These are phyloP conservation scores for Smallanthus sonchifolius DNA, from an alignment of 129 eudicot species.

Conservation along the genomic window DNA sequence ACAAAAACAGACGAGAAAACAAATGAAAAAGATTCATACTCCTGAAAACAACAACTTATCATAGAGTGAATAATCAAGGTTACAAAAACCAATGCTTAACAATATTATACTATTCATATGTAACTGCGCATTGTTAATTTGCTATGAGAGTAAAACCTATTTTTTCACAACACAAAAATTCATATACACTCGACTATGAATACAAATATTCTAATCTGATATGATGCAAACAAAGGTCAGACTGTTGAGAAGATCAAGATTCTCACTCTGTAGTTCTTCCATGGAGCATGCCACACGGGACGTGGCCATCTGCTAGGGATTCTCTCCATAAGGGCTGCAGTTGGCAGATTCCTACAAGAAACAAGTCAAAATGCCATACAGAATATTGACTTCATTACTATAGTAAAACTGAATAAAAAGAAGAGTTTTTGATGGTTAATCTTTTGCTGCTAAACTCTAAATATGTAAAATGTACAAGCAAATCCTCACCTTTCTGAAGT, in stretches of 20 bases:
- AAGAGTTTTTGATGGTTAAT: neutral
- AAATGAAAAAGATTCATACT: neutral
- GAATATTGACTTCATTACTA: neutral
- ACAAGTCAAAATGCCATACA: neutral
- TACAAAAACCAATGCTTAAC: neutral
- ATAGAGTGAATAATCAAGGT: neutral
- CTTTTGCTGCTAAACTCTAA: neutral
- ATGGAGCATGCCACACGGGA: conserved; percentile 94
- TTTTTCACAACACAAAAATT: neutral
- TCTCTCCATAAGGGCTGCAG: conserved; percentile 98
- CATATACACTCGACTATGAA: neutral
- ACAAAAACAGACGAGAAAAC: neutral
- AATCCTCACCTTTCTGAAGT: conserved; percentile 68
- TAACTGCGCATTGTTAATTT: neutral
- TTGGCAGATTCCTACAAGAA: conserved; percentile 59
- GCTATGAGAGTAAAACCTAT: neutral
- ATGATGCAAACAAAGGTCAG: neutral
- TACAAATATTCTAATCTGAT: neutral
- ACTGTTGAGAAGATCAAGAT: conserved; percentile 2
- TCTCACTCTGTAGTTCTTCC: conserved; percentile 96
- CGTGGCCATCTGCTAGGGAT: conserved; percentile 99
- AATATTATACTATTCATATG: neutral
- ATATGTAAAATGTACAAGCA: neutral
- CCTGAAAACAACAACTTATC: conserved; percentile 1
- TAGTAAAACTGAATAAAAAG: neutral